Percentiles rank a stretch among this genome's conserved stretches.
Evolutionary conservation across 345 rosid species (phyloP).

Genomic region (Rhizophora apiculata): DNA sequence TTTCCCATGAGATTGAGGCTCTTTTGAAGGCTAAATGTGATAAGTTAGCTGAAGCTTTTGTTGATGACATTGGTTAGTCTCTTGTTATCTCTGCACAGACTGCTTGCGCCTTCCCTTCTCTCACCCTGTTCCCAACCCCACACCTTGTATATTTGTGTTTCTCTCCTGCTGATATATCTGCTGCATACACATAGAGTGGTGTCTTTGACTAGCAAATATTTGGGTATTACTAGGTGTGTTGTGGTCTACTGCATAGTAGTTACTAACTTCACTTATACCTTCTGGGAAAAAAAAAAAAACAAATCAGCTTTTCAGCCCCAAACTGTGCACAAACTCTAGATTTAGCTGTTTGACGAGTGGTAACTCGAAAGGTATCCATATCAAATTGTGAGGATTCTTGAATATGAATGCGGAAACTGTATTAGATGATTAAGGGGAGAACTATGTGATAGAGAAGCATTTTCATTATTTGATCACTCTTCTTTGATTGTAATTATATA

Average conservation of each 20-base stretch:
- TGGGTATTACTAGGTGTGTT: not conserved
- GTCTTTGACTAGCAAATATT: not conserved
- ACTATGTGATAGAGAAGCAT: conserved; percentile 1
- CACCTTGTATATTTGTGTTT: not conserved
- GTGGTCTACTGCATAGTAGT: not conserved
- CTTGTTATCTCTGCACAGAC: not conserved
- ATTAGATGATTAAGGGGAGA: not conserved
- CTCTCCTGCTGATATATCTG: not conserved
- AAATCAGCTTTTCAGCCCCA: not conserved
- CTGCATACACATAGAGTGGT: not conserved
- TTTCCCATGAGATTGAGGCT: conserved; percentile 77
- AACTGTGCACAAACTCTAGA: not conserved
- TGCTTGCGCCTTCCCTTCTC: not conserved
- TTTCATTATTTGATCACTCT: not conserved
- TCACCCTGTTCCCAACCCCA: conserved; percentile 1
- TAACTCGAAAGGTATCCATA: not conserved
- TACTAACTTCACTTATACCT: not conserved
- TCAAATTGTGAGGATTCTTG: not conserved
- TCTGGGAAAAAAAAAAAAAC: not conserved
- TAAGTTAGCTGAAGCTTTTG: conserved; percentile 77
- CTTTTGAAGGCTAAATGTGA: conserved; percentile 83
- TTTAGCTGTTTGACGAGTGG: not conserved
- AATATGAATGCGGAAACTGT: not conserved
- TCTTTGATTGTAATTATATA: not conserved
- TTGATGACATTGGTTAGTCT: conserved; percentile 79